Base-by-base conservation (phyloP, 164 flowering plant species). In the Nelumbo lutea region DNA sequence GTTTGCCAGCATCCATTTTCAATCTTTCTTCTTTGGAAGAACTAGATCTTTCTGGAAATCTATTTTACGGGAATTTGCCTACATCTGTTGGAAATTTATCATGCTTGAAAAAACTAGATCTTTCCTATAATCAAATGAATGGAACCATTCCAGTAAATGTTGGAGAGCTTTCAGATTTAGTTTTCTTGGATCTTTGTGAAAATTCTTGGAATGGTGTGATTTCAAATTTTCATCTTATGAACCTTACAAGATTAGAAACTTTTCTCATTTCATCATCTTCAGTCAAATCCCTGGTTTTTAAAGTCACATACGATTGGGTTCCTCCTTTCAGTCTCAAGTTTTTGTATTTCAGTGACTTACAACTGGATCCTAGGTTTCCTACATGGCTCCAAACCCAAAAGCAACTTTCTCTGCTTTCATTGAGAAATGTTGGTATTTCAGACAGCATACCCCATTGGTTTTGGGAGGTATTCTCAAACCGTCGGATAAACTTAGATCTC, bases 81-180 rank as follows among this genome's bases (percentile, higher is more conserved):
- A 62, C 41, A 8, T 72, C 73, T 6, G 66, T 78, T 14, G 75
- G 72, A 6, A 61, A 50, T 9, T 43, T 73, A 39, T 65, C 63
- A 8, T 64, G 46, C 1, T 65, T 77, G 69, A 41, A 46, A n/a
- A 2, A 0, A 3, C 4, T 77, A 14, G 61, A 65, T 27, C 64
- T 70, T 42, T 70, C 63, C 2, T 0, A 14, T 1, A 73, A 75
- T 60, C 1, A 11, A 5, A 46, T 75, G 70, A 45, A 73, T 53
- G 83, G 79, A 13, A 62, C 53, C 8, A 73, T 77, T 38, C 79
- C 78, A 6, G 15, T 42, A 40, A 66, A 72, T 39, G 61, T 73
- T 3, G 75, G 77, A 2, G 61, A 67, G 40, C 70, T 77, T 5
- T 73, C 75, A 6, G 50, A 59, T 40, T 59, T 77, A 6, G 50